Conservation (phyloP, 2,329 filamentous ascomycete genomes). For the Tolypocladium cylindrosporum region DNA sequence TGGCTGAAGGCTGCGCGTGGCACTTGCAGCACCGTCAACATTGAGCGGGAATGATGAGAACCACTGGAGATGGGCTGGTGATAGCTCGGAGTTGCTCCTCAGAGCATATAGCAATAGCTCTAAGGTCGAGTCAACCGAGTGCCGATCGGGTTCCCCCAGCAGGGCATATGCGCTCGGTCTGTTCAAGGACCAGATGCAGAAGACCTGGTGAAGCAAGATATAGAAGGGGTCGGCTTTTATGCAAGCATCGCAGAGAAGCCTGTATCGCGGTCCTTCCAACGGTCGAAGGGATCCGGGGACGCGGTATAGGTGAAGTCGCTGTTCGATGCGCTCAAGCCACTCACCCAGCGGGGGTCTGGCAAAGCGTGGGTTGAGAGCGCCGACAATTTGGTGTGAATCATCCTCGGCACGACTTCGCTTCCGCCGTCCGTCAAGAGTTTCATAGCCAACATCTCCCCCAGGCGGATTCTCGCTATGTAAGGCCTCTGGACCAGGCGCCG, state of each 20-base stretch:
- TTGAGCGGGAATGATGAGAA: conserved; percentile 17
- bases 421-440: neutral
- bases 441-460: neutral
- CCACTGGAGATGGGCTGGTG: conserved; percentile 14
- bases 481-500: neutral
- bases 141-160: conserved; percentile 5
- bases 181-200: conserved; percentile 43
- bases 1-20: neutral
- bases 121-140: conserved; percentile 13
- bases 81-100: conserved; percentile 12
- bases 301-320: neutral
- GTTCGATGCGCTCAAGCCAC: neutral
- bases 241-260: conserved; percentile 49
- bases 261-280: conserved; percentile 37
- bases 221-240: conserved; percentile 49
- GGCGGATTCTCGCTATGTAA: neutral
- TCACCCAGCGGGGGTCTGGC: neutral
- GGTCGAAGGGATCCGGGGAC: conserved; percentile 10
- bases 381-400: neutral
- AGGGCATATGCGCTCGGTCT: conserved; percentile 21
- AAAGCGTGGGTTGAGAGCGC: too few relatives aligned
- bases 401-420: neutral
- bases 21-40: neutral
- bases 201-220: conserved; percentile 54
- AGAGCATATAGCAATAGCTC: conserved; percentile 9